These are phyloP conservation scores for Xylariomycetidae sp. DNA, from an alignment of 2,329 filamentous ascomycete species.

Conservation along the genomic window DNA sequence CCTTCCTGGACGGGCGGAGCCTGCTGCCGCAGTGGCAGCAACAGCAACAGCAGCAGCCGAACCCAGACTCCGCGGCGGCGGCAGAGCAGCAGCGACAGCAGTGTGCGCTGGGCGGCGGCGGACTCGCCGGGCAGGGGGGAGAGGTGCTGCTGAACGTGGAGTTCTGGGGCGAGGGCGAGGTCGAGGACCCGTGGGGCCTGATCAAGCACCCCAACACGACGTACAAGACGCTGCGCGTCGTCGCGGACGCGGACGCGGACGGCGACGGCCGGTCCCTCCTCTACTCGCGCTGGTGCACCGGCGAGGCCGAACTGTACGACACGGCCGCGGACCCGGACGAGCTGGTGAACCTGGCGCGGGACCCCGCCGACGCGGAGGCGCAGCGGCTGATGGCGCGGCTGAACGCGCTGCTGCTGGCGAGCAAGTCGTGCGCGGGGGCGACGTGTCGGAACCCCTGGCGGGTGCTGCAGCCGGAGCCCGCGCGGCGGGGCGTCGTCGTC, in stretches of 20 bases:
- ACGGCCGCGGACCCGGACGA: conserved; percentile 11
- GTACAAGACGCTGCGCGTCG: conserved; percentile 1
- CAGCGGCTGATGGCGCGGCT: conserved; percentile 12
- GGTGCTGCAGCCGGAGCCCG: conserved; percentile 8
- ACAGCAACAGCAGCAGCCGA: too few relatives aligned
- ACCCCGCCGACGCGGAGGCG: conserved; percentile 15
- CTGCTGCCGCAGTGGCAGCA: conserved; percentile 23
- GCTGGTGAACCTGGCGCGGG: not conserved
- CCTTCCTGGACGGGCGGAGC: conserved; percentile 23
- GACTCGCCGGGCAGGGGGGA: too few relatives aligned
- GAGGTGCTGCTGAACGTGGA: conserved; percentile 19
- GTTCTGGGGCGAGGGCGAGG: conserved; percentile 16
- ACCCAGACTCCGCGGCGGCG: conserved; percentile 5
- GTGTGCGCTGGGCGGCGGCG: conserved; percentile 2
- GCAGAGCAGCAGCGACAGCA: too few relatives aligned
- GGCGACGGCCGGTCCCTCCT: not conserved
- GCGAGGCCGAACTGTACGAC: conserved; percentile 27
- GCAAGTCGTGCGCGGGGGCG: conserved; percentile 21
- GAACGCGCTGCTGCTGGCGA: conserved; percentile 20
- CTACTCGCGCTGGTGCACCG: conserved; percentile 22
- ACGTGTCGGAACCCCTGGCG: conserved; percentile 11
- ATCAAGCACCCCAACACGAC: not conserved
- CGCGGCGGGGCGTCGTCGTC: not conserved
- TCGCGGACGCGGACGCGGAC: too few relatives aligned
- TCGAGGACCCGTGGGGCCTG: conserved; percentile 12